Conservation (phyloP, 2,329 filamentous ascomycete genomes). For the Meredithiella fracta region DNA sequence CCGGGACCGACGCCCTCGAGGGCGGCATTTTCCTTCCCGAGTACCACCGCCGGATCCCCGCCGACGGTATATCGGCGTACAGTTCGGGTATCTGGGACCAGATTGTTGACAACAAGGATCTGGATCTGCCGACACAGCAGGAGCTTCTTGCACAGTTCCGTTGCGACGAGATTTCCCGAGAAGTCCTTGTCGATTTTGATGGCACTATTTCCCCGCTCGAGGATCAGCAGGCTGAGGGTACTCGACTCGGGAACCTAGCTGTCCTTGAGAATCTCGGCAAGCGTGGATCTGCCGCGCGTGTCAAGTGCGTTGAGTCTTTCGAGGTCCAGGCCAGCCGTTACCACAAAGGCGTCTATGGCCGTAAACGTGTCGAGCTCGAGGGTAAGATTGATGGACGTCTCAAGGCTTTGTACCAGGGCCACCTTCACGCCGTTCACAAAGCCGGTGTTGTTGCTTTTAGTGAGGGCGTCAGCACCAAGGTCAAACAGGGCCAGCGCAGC, state of each 20-base stretch:
- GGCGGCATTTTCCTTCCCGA: conserved; percentile 80
- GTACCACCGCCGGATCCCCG: conserved; percentile 89
- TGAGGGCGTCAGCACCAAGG: conserved; percentile 68
- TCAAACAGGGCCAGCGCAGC: conserved; percentile 86
- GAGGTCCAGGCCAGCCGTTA: conserved; percentile 84
- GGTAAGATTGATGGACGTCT: conserved; percentile 74
- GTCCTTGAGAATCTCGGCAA: conserved; percentile 61
- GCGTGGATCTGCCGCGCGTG: conserved; percentile 54
- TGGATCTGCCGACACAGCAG: conserved; percentile 92
- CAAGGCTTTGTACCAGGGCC: conserved; percentile 75
- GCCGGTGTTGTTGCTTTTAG: conserved; percentile 68
- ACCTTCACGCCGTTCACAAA: conserved; percentile 79
- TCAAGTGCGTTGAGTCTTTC: conserved; percentile 64
- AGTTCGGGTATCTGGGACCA: conserved; percentile 94
- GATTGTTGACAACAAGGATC: conserved; percentile 96
- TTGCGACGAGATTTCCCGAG: conserved; percentile 88
- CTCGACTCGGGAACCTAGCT: conserved; percentile 52
- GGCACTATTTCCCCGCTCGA: conserved; percentile 68
- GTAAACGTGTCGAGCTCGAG: conserved; percentile 74
- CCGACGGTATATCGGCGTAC: conserved; percentile 90
- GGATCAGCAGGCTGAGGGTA: conserved; percentile 62
- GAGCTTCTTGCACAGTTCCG: conserved; percentile 92
- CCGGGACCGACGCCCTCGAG: conserved; percentile 47
- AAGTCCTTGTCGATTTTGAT: conserved; percentile 75
- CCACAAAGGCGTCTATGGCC: conserved; percentile 84